These are phyloP conservation scores for Aspergillus ochraceoroseus DNA, from an alignment of 2,329 filamentous ascomycete species.

Conservation along the genomic window DNA sequence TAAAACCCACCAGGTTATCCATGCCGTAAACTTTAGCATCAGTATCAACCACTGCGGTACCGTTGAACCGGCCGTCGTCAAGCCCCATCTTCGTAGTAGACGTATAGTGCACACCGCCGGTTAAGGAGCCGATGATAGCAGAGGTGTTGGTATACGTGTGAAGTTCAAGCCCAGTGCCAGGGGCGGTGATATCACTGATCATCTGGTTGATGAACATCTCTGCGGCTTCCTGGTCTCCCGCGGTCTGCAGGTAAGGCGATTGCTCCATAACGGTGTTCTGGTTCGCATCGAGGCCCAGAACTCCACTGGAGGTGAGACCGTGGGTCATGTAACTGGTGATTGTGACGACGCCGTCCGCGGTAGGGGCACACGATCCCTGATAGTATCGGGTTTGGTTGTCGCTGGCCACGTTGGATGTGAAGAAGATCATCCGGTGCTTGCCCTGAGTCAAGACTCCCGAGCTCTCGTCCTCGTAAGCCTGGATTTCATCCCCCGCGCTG, in stretches of 20 bases:
- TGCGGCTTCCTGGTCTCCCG: conserved; percentile 15
- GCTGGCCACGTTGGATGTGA: conserved; percentile 19
- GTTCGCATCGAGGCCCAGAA: conserved; percentile 15
- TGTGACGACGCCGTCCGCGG: conserved; percentile 14
- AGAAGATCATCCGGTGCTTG: conserved; percentile 23
- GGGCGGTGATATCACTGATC: conserved; percentile 15
- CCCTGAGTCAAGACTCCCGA: conserved; percentile 20
- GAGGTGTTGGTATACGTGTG: conserved; percentile 10
- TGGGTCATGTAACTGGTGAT: conserved; percentile 24
- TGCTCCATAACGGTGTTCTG: conserved; percentile 17
- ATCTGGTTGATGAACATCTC: conserved; percentile 16
- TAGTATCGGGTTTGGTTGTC: conserved; percentile 22
- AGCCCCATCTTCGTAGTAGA: conserved; percentile 59
- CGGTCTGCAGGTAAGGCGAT: conserved; percentile 17
- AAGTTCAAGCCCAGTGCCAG: conserved; percentile 17
- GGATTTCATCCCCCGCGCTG: conserved; percentile 7
- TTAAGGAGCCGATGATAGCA: conserved; percentile 31
- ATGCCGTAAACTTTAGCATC: conserved; percentile 63
- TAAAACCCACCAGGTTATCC: conserved; percentile 53
- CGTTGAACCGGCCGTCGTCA: conserved; percentile 51
- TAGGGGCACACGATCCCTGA: conserved; percentile 21
- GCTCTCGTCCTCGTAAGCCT: conserved; percentile 8
- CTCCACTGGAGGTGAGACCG: conserved; percentile 20
- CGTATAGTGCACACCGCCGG: conserved; percentile 45
- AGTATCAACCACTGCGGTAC: conserved; percentile 58